These are phyloP conservation scores for Sphagnurus paluster DNA, from an alignment of 1,284 basidiomycete species.

Conservation along the genomic window DNA sequence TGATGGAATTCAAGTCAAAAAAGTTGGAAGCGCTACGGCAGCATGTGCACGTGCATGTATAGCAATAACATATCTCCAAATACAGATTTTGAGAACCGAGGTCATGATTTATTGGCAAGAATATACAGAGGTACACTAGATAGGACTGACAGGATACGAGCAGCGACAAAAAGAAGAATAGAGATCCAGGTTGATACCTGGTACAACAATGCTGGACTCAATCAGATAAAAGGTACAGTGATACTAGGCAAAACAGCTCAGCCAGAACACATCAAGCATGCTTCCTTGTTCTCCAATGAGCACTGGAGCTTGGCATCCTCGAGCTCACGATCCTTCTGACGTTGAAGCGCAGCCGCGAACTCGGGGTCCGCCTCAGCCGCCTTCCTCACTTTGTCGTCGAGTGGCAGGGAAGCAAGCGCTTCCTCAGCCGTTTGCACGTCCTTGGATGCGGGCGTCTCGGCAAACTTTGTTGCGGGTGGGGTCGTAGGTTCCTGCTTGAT, in stretches of 20 bases:
- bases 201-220: not conserved
- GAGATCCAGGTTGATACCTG: no score
- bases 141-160: slow-evolving; percentile 1
- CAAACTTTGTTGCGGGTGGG: slow-evolving; percentile 13
- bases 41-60: no score
- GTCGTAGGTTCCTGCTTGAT: slow-evolving; percentile 22
- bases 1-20: no score
- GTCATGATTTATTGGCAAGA: not conserved
- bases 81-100: not conserved
- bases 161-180: no score
- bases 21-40: no score
- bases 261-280: slow-evolving; percentile 84
- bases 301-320: slow-evolving; percentile 84
- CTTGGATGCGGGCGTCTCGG: slow-evolving; percentile 14
- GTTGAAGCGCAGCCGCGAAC: slow-evolving; percentile 78
- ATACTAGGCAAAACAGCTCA: no score
- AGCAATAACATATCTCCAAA: not conserved
- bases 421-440: slow-evolving; percentile 13
- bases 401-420: slow-evolving; percentile 28
- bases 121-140: slow-evolving; percentile 8
- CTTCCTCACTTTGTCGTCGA: slow-evolving; percentile 46
- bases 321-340: slow-evolving; percentile 73
- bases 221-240: not conserved
- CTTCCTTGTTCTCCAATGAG: slow-evolving; percentile 88
- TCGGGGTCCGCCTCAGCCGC: slow-evolving; percentile 72